Base-by-base conservation (phyloP, 2,329 filamentous ascomycete genomes). In the Pseudogymnoascus sp. region DNA sequence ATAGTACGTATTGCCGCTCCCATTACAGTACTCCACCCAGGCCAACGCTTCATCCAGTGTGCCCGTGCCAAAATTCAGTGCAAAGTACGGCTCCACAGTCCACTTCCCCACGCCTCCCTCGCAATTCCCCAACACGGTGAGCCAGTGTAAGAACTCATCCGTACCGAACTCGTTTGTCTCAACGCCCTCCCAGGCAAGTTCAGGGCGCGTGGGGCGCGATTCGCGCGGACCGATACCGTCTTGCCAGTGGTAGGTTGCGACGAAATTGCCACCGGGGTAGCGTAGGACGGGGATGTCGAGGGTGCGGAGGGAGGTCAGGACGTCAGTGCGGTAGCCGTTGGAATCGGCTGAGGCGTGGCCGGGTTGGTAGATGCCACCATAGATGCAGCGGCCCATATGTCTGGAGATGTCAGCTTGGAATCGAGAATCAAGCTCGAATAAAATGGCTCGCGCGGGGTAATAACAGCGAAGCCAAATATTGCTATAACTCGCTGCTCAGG, bases 11-110 rank as follows among this genome's bases (percentile, higher is more conserved):
- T 92, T 83, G 62, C 81, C 79, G n/a, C 81, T 84, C 2, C 85
- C 86, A 76, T 94, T 94, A 79, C 91, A 94, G 78, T 94, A 94
- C 72, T 94, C 90, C 17, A 94, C 79, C 90, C 90, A 94, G 9
- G 81, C 89, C 33, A 93, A 79, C 1, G 79, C 82, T 74, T 79
- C 77, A 64, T 78, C 74, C 4, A 67, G 74, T 39, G 79, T 86
- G 65, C 88, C 90, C 2, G 90, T 94, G 62, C 90, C 90, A 73
- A 94, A 87, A 77, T 94, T 94, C 63, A 94, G 78, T 65, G 84
- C 87, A 41, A 94, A 79, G 72, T 92, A 94, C 4, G 90, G 90
- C 77, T 92, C 88, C 0, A 89, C 88, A 21, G 83, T 81, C 27
- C 84, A 79, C 8, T 80, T 75, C 29, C 68, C 69, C 68, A 88